Conservation (phyloP, 495 filamentous ascomycete genomes). For the Stereocaulon alpinum region DNA sequence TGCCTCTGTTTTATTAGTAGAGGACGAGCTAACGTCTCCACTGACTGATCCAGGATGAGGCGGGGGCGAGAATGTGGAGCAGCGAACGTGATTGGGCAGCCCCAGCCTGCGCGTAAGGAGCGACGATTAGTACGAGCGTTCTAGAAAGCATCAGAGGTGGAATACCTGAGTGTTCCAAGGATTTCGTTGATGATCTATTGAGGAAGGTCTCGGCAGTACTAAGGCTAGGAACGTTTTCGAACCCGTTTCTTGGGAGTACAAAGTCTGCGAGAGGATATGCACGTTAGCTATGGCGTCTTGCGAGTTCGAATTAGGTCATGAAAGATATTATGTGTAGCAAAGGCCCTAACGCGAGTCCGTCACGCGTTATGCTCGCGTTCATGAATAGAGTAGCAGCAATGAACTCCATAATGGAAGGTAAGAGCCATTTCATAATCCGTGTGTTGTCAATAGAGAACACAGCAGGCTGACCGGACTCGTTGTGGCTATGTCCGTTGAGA, state of each 20-base stretch:
- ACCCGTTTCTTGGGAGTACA: neutral
- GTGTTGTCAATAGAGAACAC: neutral
- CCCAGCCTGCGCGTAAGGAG: constrained; percentile 11
- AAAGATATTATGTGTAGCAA: neutral
- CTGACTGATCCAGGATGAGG: constrained; percentile 8
- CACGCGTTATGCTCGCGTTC: neutral
- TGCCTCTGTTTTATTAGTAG: constrained; percentile 12
- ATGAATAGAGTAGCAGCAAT: neutral
- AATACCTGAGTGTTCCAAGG: neutral
- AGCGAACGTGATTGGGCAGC: constrained; percentile 6
- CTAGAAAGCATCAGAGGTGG: neutral
- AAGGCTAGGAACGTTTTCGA: neutral
- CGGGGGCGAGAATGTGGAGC: constrained; percentile 17
- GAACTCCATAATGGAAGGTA: neutral
- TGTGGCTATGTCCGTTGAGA: neutral
- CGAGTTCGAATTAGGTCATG: neutral
- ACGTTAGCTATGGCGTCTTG: neutral
- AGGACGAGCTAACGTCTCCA: constrained; percentile 26
- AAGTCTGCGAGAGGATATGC: neutral
- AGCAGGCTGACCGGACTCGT: neutral
- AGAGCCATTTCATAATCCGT: neutral
- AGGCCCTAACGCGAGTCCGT: neutral
- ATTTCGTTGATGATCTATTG: neutral
- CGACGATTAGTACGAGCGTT: constrained; percentile 5
- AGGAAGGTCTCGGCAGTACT: neutral